Conservation (phyloP, 2,329 filamentous ascomycete genomes). For the Trichoderma sp. region DNA sequence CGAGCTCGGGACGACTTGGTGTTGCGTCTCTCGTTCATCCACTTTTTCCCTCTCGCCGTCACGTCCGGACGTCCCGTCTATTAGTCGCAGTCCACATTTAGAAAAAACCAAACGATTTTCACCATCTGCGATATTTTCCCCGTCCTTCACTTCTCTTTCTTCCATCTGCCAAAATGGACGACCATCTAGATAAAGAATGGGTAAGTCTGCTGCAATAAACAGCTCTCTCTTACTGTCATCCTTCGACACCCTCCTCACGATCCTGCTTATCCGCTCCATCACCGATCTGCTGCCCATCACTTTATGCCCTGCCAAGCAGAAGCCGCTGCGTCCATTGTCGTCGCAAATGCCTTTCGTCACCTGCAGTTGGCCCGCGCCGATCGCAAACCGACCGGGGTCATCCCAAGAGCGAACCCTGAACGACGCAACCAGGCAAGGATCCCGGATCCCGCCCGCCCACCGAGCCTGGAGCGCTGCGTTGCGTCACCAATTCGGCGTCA, state of each 20-base stretch:
- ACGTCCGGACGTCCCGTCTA: neutral
- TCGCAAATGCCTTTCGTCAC: conserved; percentile 13
- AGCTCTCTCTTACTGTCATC: neutral
- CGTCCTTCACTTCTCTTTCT: neutral
- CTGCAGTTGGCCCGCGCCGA: conserved; percentile 17
- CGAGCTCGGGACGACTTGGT: neutral
- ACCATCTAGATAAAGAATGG: conserved; percentile 17
- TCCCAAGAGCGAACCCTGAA: conserved; percentile 19
- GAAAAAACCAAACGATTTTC: neutral
- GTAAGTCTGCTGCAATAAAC: neutral
- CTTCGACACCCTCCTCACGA: neutral
- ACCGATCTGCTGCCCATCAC: neutral
- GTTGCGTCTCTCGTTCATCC: neutral
- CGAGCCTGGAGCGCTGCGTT: conserved; percentile 10
- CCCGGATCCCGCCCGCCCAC: neutral
- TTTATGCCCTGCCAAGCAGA: neutral
- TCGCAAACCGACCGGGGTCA: conserved; percentile 12
- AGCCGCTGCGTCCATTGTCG: neutral
- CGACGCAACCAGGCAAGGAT: conserved; percentile 18
- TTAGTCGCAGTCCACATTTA: neutral
- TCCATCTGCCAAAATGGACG: neutral
- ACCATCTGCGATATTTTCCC: neutral
- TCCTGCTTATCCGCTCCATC: neutral
- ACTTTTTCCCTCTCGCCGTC: neutral
- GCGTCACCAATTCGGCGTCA: conserved; percentile 24